Base-by-base conservation (phyloP, 192 early-diverging fungal species). In the Lobosporangium transversale region DNA sequence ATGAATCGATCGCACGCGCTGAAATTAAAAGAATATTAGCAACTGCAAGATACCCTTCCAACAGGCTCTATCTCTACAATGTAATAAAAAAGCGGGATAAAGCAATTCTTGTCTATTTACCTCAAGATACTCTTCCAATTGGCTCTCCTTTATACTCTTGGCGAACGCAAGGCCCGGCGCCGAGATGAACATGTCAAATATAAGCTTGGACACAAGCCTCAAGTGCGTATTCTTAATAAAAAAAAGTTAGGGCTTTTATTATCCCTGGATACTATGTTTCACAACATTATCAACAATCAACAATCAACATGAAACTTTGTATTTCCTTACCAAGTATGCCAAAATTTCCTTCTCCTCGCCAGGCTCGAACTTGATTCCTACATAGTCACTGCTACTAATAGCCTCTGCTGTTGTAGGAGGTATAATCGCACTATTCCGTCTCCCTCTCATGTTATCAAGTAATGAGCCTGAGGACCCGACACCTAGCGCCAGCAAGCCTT, bases 151-250 rank as follows among this genome's bases (percentile, higher is more conserved):
- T 36, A 76, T 24, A 23, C 53, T 62, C 24, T 76, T 66, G 11
- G 73, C 73, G 53, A 76, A 76, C 7, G 45, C 64, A 26, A 76
- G 52, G 1, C 37, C 73, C 23, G 45, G 53, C 2, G 20, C 14
- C 0, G 73, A 76, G 10, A 67, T 29, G 53, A 62, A 53, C 73
- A 76, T 62, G 47, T 76, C 73, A 20, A 76, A 66, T 17, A 76
- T 57, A 2, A 76, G 43, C 37, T 62, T 76, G 3, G 73, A 76
- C 0, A 67, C 59, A 6, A 76, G 59, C 29, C 67, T 65, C 27
- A 76, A 48, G 21, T 76, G 73, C 0, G 65, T 59, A 15, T 49
- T 76, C 73, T 76, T 67, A 15, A n/a, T 49, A n/a, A 47, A 30
- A 17, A 56, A 21, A 11, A 53, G 30, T 2, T 9, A 48, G 21